Conservation (phyloP, 2,329 filamentous ascomycete species). For the Colletotrichum tropicale region DNA sequence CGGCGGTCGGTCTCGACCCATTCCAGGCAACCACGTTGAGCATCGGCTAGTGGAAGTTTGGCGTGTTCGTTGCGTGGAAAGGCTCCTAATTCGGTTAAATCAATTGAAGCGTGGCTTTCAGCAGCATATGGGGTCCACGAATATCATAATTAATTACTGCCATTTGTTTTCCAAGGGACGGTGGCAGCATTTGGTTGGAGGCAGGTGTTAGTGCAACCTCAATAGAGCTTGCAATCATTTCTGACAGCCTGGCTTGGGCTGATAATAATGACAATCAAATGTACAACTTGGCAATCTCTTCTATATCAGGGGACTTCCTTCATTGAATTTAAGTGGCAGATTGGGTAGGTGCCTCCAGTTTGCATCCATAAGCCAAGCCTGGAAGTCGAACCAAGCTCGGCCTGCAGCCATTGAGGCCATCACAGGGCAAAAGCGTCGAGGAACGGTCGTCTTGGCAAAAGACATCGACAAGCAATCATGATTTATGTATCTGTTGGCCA, state of each 20-base stretch:
- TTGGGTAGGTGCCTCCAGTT: neutral
- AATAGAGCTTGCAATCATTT: too few relatives aligned
- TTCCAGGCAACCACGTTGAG: neutral
- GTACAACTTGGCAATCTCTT: too few relatives aligned
- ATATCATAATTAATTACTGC: neutral
- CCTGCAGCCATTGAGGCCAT: neutral
- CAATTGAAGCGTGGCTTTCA: neutral
- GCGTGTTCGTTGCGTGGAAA: neutral
- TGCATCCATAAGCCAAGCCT: neutral
- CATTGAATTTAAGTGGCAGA: neutral
- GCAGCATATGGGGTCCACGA: neutral
- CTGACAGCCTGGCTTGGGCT: too few relatives aligned
- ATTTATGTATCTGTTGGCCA: neutral
- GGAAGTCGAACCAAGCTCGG: neutral
- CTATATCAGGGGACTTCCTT: too few relatives aligned
- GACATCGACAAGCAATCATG: neutral
- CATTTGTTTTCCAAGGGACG: neutral
- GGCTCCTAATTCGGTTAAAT: neutral
- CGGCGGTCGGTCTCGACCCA: neutral
- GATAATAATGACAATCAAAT: too few relatives aligned
- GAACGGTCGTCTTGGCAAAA: neutral
- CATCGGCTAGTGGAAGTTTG: neutral
- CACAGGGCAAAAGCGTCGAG: rapidly evolving
- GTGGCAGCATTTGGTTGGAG: neutral
- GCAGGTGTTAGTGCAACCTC: neutral